Evolutionary conservation across 2,329 filamentous ascomycete genomes (phyloP).

Genomic region (Botrytis aclada): DNA sequence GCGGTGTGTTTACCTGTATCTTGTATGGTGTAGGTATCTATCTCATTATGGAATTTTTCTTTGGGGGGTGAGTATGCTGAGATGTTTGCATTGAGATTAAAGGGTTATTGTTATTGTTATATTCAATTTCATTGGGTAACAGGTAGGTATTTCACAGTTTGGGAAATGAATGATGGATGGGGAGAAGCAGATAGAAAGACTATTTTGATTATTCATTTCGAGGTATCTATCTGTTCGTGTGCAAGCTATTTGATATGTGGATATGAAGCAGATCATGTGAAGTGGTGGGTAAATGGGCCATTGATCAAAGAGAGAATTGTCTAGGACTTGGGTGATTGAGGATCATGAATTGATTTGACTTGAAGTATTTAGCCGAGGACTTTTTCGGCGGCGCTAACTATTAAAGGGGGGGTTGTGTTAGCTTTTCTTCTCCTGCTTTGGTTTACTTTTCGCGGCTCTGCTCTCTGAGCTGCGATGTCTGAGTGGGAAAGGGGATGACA

Average conservation of each 20-base stretch:
- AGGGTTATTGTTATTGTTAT: not conserved
- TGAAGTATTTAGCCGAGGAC: conserved; percentile 41
- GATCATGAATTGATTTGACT: not conserved
- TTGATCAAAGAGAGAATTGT: not conserved
- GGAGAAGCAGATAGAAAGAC: not conserved
- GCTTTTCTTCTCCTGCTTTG: not conserved
- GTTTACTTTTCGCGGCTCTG: not conserved
- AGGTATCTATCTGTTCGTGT: not conserved
- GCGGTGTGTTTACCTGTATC: too few species aligned
- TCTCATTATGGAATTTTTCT: too few species aligned
- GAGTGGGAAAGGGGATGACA: not conserved
- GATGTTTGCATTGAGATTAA: not conserved
- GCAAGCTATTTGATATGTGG: not conserved
- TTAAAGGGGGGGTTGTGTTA: not conserved
- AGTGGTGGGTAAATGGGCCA: not conserved
- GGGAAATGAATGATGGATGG: not conserved
- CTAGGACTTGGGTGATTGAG: not conserved
- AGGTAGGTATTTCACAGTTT: not conserved
- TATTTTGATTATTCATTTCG: not conserved
- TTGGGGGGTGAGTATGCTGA: not conserved
- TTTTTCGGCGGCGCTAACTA: conserved; percentile 49
- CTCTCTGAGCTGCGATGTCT: not conserved
- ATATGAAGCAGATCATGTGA: not conserved
- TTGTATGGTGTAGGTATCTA: too few species aligned
- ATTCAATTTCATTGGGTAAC: not conserved